Percentiles rank a stretch among this genome's conserved stretches.
Conservation (phyloP, 176 grass and related monocot genomes). For the Stipa capillata region DNA sequence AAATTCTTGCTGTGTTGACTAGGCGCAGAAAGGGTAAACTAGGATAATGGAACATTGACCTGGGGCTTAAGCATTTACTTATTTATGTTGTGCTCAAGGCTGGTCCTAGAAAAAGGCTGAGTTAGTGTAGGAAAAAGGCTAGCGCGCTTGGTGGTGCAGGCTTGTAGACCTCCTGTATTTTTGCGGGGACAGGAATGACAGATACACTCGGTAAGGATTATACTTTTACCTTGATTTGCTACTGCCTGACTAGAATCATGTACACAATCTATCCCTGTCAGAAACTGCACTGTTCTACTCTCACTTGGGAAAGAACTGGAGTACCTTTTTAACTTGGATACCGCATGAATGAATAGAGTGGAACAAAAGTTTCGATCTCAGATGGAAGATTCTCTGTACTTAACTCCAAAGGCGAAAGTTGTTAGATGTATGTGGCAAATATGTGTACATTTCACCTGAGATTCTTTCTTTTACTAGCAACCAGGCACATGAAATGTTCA, state of each 20-base stretch:
- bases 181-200: neutral
- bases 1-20: neutral
- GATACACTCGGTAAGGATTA: neutral
- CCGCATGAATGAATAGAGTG: neutral
- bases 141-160: neutral
- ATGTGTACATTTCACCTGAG: no score
- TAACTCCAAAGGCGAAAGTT: neutral
- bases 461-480: no score
- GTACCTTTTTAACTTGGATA: neutral
- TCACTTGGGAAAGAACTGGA: neutral
- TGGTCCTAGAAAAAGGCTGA: neutral
- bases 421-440: no score
- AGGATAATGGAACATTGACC: neutral
- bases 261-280: neutral
- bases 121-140: neutral
- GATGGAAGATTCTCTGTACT: neutral
- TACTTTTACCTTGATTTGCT: neutral
- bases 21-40: neutral
- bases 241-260: conserved; percentile 16
- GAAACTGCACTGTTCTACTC: neutral
- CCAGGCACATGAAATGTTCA: no score
- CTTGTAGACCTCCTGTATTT: neutral
- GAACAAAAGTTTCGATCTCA: neutral
- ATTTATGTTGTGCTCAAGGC: neutral
- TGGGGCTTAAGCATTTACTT: neutral